phyloP scores from a whole-genome alignment of 768 basidiomycete genomes.

The Suillus cothurnatus region DNA sequence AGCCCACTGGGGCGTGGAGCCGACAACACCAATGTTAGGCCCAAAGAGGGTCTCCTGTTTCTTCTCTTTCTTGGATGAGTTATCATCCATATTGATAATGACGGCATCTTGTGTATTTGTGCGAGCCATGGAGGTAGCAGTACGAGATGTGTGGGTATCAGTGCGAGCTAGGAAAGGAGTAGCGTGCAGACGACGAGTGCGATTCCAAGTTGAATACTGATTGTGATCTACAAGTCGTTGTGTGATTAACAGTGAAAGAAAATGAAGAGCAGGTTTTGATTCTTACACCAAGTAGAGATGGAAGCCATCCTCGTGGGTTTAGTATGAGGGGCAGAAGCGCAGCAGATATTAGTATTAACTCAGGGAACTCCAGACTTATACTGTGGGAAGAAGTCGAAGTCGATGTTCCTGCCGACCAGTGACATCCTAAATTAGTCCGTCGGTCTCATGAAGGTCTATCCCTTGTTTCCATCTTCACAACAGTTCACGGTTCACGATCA shows the following conservation, averaged over 20 bases:
- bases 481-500: not conserved
- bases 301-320: constrained; percentile 27
- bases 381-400: constrained; percentile 12
- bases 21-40: constrained; percentile 82
- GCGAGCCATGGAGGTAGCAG: constrained; percentile 53
- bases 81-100: constrained; percentile 24
- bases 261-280: constrained; percentile 2
- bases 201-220: constrained; percentile 61
- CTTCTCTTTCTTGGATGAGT: constrained; percentile 52
- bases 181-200: constrained; percentile 52
- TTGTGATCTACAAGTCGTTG: constrained; percentile 39
- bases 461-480: not conserved
- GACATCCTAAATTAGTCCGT: constrained; percentile 1
- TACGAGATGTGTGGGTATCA: constrained; percentile 49
- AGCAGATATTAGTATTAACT: constrained; percentile 1
- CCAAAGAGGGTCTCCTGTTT: constrained; percentile 87
- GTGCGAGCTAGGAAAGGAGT: constrained; percentile 55
- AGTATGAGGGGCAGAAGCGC: constrained; percentile 6
- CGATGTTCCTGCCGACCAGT: not conserved
- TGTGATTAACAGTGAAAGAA: constrained; percentile 10
- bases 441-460: not conserved
- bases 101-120: constrained; percentile 28
- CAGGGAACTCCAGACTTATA: not conserved
- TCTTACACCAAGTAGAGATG: constrained; percentile 44
- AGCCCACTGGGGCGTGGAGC: constrained; percentile 72